Percentiles rank a stretch among this genome's conserved stretches.
These are phyloP conservation scores for Capsicum pubescens DNA, from an alignment of 257 asterid species.

Conservation along the genomic window DNA sequence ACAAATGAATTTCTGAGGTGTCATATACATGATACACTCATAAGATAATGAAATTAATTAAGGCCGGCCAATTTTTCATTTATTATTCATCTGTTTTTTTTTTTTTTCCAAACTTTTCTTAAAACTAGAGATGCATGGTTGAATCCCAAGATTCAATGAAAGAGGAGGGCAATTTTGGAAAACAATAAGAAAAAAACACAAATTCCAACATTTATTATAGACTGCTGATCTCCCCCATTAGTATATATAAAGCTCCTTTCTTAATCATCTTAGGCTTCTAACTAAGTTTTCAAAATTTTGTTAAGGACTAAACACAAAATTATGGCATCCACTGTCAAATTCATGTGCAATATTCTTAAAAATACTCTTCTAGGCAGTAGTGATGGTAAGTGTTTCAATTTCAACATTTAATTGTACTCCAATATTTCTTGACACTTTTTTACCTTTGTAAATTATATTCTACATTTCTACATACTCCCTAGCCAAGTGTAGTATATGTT, in stretches of 20 bases:
- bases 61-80: too few species aligned
- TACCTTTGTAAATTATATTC: too few species aligned
- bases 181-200: too few species aligned
- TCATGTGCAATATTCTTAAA: neutral
- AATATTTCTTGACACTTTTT: neutral
- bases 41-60: too few species aligned
- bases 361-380: neutral
- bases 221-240: neutral
- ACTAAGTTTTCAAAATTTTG: neutral
- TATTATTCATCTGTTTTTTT: too few species aligned
- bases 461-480: too few species aligned
- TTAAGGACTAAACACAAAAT: neutral
- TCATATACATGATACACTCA: too few species aligned
- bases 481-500: neutral
- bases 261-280: neutral
- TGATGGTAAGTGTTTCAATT: neutral
- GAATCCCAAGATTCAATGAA: too few species aligned
- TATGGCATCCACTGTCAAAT: slow-evolving; percentile 17
- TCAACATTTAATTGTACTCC: neutral
- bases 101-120: too few species aligned
- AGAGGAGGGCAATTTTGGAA: too few species aligned
- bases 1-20: too few species aligned
- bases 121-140: too few species aligned
- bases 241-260: neutral
- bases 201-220: neutral